A percentile compares a stretch with the other conserved stretches of the same genome.
Conservation (phyloP, 1,284 basidiomycete genomes). For the Ganoderma meredithae region DNA sequence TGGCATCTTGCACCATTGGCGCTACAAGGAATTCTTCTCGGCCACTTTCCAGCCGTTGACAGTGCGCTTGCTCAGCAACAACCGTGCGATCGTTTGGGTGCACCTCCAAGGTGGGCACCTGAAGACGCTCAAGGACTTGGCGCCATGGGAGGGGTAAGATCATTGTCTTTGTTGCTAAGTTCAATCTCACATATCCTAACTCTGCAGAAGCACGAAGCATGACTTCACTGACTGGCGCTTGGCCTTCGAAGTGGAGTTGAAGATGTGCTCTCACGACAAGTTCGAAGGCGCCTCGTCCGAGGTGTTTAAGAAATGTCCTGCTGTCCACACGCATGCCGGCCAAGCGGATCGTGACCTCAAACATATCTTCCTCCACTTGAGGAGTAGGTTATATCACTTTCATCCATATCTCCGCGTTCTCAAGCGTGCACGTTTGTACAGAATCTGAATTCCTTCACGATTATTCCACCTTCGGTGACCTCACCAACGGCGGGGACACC, state of each 20-base stretch:
- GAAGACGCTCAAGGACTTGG: conserved; percentile 34
- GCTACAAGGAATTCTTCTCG: conserved; percentile 37
- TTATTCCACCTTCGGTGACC: conserved; percentile 39
- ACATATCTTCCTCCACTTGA: conserved; percentile 43
- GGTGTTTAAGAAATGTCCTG: conserved; percentile 30
- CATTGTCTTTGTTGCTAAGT: not conserved
- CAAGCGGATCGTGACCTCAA: conserved; percentile 34
- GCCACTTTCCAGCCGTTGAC: conserved; percentile 38
- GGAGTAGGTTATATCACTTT: conserved; percentile 33
- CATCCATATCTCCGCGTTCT: not conserved
- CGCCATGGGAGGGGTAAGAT: conserved; percentile 28
- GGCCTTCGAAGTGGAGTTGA: conserved; percentile 45
- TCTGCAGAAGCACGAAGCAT: conserved; percentile 23
- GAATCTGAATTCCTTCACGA: conserved; percentile 41
- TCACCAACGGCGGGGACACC: conserved; percentile 32
- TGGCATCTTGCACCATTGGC: conserved; percentile 35
- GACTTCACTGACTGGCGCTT: conserved; percentile 40
- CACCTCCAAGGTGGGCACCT: conserved; percentile 35
- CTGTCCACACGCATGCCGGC: conserved; percentile 35
- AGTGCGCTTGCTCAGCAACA: conserved; percentile 37
- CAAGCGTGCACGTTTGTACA: conserved; percentile 9
- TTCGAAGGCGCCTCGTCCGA: conserved; percentile 26
- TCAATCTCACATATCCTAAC: not conserved
- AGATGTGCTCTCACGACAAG: conserved; percentile 35
- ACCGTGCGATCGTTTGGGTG: conserved; percentile 40